These are phyloP conservation scores for Zangia roseola DNA, from an alignment of 768 basidiomycete species.

Conservation along the genomic window DNA sequence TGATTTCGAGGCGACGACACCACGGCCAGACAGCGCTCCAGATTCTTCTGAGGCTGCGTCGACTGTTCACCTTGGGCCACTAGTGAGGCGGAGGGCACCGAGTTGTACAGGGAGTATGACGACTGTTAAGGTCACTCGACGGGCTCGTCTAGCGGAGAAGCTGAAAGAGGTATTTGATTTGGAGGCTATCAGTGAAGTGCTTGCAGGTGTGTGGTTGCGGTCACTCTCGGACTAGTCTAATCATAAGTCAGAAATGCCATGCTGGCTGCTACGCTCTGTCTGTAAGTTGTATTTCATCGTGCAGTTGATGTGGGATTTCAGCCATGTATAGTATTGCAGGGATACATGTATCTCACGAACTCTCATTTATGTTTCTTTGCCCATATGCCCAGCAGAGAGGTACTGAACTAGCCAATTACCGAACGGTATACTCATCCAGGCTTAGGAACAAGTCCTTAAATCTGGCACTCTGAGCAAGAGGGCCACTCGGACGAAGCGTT, in stretches of 20 bases:
- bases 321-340: conserved; percentile 73
- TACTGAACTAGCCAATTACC: conserved; percentile 30
- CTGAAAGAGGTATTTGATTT: conserved; percentile 86
- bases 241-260: conserved; percentile 72
- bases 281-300: conserved; percentile 50
- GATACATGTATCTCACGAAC: conserved; percentile 95
- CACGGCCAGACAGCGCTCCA: conserved; percentile 33
- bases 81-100: conserved; percentile 22
- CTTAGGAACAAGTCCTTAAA: conserved; percentile 87
- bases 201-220: conserved; percentile 56
- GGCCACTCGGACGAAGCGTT: conserved; percentile 84
- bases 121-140: conserved; percentile 66
- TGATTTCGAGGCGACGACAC: conserved; percentile 57
- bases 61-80: conserved; percentile 16
- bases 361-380: conserved; percentile 96
- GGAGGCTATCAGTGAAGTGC: conserved; percentile 77
- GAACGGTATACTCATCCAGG: conserved; percentile 11
- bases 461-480: conserved; percentile 89
- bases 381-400: conserved; percentile 89
- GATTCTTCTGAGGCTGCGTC: conserved; percentile 9
- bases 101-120: conserved; percentile 64
- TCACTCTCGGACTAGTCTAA: conserved; percentile 1
- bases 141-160: conserved; percentile 80
- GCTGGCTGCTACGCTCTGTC: conserved; percentile 88
- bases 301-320: not conserved